Conservation (phyloP, 1,139 yeast genomes). For the Geotrichum carabidarum region DNA sequence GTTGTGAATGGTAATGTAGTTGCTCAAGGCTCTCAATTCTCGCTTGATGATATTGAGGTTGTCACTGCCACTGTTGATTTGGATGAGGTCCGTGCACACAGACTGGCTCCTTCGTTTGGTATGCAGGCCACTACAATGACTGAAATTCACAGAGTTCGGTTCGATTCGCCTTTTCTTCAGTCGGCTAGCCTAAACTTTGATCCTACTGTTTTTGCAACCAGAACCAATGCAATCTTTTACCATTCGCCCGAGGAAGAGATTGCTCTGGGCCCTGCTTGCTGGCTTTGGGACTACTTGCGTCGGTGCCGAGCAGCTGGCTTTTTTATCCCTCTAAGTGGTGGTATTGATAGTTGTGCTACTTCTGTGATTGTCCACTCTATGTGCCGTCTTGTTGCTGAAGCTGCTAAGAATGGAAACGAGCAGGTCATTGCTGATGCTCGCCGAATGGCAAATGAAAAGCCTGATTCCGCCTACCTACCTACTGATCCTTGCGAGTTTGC, state of each 20-base stretch:
- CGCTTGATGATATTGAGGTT: constrained; percentile 86
- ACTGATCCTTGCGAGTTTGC: constrained; percentile 71
- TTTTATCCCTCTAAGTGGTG: constrained; percentile 91
- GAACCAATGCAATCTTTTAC: constrained; percentile 46
- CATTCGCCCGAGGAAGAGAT: constrained; percentile 92
- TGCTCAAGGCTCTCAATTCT: constrained; percentile 90
- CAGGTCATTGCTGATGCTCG: constrained; percentile 76
- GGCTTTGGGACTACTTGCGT: constrained; percentile 97
- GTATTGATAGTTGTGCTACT: constrained; percentile 96
- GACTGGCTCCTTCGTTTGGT: constrained; percentile 71
- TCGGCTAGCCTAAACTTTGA: constrained; percentile 48
- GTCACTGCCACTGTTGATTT: constrained; percentile 88
- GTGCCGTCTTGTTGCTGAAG: constrained; percentile 78
- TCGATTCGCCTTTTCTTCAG: constrained; percentile 25
- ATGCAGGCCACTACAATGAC: constrained; percentile 55
- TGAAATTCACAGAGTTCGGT: constrained; percentile 58
- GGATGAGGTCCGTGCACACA: constrained; percentile 81
- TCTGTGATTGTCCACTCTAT: constrained; percentile 90
- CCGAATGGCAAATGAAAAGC: constrained; percentile 48
- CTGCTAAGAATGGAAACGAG: constrained; percentile 57
- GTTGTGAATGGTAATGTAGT: constrained; percentile 86
- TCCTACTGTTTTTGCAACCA: constrained; percentile 59
- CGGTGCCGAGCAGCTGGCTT: constrained; percentile 86
- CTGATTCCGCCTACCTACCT: constrained; percentile 58
- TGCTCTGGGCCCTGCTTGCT: constrained; percentile 96